phyloP scores from a whole-genome alignment of 1,284 basidiomycete species.

The Somion occarium region DNA sequence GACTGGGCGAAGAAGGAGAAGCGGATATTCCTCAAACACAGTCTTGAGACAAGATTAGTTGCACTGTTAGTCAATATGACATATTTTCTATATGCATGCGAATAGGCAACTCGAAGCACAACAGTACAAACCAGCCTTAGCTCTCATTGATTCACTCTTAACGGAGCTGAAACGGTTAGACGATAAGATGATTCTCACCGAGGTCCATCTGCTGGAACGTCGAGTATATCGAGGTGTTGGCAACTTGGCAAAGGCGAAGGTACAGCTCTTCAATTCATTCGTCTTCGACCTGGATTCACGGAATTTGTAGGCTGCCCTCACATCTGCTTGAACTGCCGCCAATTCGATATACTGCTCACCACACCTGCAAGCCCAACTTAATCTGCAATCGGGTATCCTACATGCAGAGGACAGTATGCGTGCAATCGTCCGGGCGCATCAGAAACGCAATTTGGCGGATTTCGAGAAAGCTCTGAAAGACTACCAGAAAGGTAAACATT shows the following conservation, averaged over 20 bases:
- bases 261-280: slow-evolving; percentile 22
- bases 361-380: slow-evolving; percentile 85
- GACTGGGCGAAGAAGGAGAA: slow-evolving; percentile 92
- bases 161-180: slow-evolving; percentile 91
- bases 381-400: slow-evolving; percentile 88
- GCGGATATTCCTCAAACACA: slow-evolving; percentile 94
- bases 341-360: slow-evolving; percentile 99
- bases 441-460: slow-evolving; percentile 83
- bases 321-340: slow-evolving; percentile 90
- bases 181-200: slow-evolving; percentile 97
- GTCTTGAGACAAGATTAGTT: slow-evolving; percentile 87
- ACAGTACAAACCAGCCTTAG: slow-evolving; percentile 77
- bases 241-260: slow-evolving; percentile 95
- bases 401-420: slow-evolving; percentile 98
- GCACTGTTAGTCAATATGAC: slow-evolving; percentile 53
- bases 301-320: slow-evolving; percentile 75
- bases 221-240: slow-evolving; percentile 87
- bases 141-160: slow-evolving; percentile 83
- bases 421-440: slow-evolving; percentile 89
- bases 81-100: slow-evolving; percentile 3
- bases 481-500: slow-evolving; percentile 80
- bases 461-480: slow-evolving; percentile 88
- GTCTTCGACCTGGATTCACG: background rate
- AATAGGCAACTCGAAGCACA: slow-evolving; percentile 78
- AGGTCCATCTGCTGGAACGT: slow-evolving; percentile 93